Evolutionary conservation across 208 protist genomes (phyloP).

Genomic region (Endotrypanum monterogeii): DNA sequence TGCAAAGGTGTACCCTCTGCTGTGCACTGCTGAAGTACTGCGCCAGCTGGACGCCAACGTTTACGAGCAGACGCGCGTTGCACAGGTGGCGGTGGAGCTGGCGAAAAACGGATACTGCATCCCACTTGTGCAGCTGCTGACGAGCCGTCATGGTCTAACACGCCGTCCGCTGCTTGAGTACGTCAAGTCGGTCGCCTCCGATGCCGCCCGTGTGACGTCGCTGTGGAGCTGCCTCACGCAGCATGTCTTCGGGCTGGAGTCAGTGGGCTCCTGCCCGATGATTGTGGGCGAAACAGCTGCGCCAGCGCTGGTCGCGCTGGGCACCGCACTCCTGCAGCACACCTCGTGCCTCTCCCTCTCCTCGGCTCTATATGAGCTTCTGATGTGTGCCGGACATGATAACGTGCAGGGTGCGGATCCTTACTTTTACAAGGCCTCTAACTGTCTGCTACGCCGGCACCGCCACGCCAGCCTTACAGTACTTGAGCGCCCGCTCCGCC

Average conservation of each 20-base stretch:
- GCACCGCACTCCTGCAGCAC: constrained; percentile 54
- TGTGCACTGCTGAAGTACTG: constrained; percentile 71
- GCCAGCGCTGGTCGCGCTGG: constrained; percentile 40
- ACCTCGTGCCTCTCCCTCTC: constrained; percentile 31
- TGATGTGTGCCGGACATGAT: constrained; percentile 82
- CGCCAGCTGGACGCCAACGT: constrained; percentile 42
- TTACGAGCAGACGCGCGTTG: constrained; percentile 52
- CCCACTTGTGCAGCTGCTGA: constrained; percentile 68
- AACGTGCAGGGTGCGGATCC: constrained; percentile 71
- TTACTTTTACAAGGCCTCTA: constrained; percentile 55
- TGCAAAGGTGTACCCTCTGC: constrained; percentile 32
- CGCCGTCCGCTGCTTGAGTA: constrained; percentile 43
- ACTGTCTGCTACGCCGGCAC: constrained; percentile 28
- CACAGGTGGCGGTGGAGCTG: constrained; percentile 62
- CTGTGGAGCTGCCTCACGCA: constrained; percentile 71
- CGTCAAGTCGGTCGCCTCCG: constrained; percentile 27
- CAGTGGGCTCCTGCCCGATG: constrained; percentile 23
- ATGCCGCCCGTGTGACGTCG: constrained; percentile 34
- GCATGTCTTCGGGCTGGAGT: constrained; percentile 64
- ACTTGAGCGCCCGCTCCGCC: constrained; percentile 31
- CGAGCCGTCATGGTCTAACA: constrained; percentile 61
- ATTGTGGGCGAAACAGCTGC: constrained; percentile 56
- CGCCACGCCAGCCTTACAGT: constrained; percentile 20
- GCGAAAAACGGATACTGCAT: constrained; percentile 48
- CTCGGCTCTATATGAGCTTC: constrained; percentile 53